Base-by-base conservation (phyloP, 1,139 yeast genomes). In the Geotrichum phurueaensis region DNA sequence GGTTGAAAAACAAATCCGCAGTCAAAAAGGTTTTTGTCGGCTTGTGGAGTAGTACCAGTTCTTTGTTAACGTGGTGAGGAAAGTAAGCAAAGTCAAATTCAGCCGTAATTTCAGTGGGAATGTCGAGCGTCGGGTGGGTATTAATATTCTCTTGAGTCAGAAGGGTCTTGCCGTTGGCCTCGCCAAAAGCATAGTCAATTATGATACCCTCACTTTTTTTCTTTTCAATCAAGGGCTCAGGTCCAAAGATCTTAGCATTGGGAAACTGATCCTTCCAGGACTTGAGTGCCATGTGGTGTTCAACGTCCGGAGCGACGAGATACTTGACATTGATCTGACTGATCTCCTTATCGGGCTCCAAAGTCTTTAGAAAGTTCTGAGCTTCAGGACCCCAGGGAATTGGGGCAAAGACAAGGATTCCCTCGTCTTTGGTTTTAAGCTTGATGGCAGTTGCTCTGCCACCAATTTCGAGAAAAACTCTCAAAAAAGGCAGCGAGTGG, bases 1-100 rank as follows among this genome's bases (percentile, higher is more conserved):
- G 72, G 66, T 83, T 83, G 71, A 84, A 79, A 18, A 84, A 48
- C 61, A 85, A 69, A 68, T 85, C 90, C 1, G 85, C 88, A 64
- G 80, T 82, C 62, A 82, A 75, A 48, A 85, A 68, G 0, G 81
- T 75, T 66, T 78, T 78, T 25, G 83, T 74, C 15, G 70, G 69
- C 59, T 75, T 76, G 67, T 83, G 83, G 68, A 70, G 81, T 65
- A 81, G 67, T 4, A 83, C 79, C 60, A 86, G 70, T 68, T 86
- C 90, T 67, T 80, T 79, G 70, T 84, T 85, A 36, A 65, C 70
- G 67, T 82, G 86, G 2, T 73, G 71, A 12, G 87, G 85, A 55
- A 85, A 69, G 68, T 78, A 85, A 15, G 83, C 80, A 64, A 84
- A 81, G 67, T 83, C 81, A 62, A 84, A 80, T 62, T 78, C 80